Evolutionary conservation across 129 eudicot genomes (phyloP), one percentile per base, ranked within the genome.

Genomic region (Sambucus nigra): DNA sequence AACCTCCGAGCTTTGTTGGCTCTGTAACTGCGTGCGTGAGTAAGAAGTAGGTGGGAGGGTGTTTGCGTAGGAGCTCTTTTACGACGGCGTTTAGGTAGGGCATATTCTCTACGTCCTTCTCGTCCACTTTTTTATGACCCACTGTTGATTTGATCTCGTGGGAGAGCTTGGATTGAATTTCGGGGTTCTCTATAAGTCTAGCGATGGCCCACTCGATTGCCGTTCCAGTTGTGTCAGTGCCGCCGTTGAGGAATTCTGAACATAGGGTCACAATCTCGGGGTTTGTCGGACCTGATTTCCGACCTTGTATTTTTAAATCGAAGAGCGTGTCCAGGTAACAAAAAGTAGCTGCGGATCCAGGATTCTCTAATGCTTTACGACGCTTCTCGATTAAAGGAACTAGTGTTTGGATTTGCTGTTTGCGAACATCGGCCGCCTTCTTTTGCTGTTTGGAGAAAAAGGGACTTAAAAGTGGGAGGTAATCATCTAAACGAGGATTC

Each of bases 131-230:
- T 31, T 33, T 64, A 0, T 72, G 63, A 0, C 95, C 94, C 5
- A 54, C 69, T 1, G 68, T 55, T 0, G 67, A 46, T 23, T 63
- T 71, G 50, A 89, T 81, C 65, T 89, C 97, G 2, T 79, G 74
- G 68, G 55, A 64, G 1, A 89, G 39, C 4, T 66, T 56, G 3
- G 75, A 27, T 15, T 89, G 97, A 16, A 89, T 81, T 1, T 24
- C 18, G 0, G 95, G 95, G 27, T 62, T 71, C 14, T 84, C 95
- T 4, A 89, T 89, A 16, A 84, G 25, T 55, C 88, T 49, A 3
- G 71, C 95, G 3, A 89, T 72, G 13, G 95, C 97, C 97, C 97
- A 89, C 55, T 89, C 97, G 32, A 84, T 53, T 2, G 95, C 94
- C 1, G 97, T 89, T 0, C 73, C 97, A 1, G 97, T 84, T 1